A percentile compares a stretch with the other conserved stretches of the same genome.
These are phyloP conservation scores for Xenoacremonium recifei DNA, from an alignment of 2,329 filamentous ascomycete genomes.

Conservation along the genomic window DNA sequence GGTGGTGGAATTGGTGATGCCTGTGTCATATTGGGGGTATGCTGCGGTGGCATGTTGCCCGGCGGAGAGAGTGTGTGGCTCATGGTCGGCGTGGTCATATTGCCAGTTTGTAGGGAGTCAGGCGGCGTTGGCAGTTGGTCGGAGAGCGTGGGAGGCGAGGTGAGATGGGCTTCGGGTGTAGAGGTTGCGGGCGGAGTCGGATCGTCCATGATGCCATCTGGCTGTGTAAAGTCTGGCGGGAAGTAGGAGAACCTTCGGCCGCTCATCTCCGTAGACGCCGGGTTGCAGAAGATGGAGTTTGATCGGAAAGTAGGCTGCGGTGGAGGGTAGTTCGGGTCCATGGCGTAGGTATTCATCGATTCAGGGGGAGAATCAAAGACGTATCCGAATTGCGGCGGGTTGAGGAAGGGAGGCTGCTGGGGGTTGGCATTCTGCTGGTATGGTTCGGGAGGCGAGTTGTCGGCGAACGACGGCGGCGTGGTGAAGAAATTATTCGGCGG, in stretches of 20 bases:
- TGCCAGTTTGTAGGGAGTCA: slow-evolving; percentile 37
- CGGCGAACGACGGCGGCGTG: slow-evolving; percentile 32
- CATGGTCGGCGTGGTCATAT: slow-evolving; percentile 28
- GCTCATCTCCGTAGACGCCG: slow-evolving; percentile 50
- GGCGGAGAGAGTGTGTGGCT: slow-evolving; percentile 39
- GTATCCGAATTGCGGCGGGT: slow-evolving; percentile 56
- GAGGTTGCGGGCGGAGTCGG: slow-evolving; percentile 31
- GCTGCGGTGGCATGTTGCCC: slow-evolving; percentile 30
- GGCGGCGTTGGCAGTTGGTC: slow-evolving; percentile 43
- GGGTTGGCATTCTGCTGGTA: slow-evolving; percentile 25
- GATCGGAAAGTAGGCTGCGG: slow-evolving; percentile 59
- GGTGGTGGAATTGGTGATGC: slow-evolving; percentile 24
- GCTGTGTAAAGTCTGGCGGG: slow-evolving; percentile 51
- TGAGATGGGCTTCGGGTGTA: slow-evolving; percentile 25
- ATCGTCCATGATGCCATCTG: slow-evolving; percentile 34
- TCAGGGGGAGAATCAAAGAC: slow-evolving; percentile 58
- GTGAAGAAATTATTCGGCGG: slow-evolving; percentile 29
- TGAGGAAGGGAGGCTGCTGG: slow-evolving; percentile 40
- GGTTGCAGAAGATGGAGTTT: slow-evolving; percentile 64
- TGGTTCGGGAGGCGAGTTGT: slow-evolving; percentile 32
- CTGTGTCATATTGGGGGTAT: slow-evolving; percentile 26
- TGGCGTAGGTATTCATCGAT: slow-evolving; percentile 46
- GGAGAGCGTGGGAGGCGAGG: slow-evolving; percentile 28
- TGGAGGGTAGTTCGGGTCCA: slow-evolving; percentile 41
- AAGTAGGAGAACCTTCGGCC: slow-evolving; percentile 64